Evolutionary conservation across 169 alveolate genomes (phyloP), one percentile per base, ranked within the genome.

Genomic region (Plasmodium ovale): DNA sequence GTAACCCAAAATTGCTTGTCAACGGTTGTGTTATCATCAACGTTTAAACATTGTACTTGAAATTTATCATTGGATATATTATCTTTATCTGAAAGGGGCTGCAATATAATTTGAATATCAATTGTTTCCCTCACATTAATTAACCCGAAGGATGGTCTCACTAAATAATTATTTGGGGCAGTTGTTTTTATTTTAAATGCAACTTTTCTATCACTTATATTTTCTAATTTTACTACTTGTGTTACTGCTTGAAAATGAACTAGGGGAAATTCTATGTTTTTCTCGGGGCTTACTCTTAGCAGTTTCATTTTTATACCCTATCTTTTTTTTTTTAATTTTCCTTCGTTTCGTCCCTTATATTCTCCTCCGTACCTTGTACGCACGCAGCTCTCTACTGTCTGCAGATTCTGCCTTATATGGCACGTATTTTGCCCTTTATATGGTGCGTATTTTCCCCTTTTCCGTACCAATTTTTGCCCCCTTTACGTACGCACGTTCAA

Each of bases 121-220:
- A 89, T 92, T 6, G 92, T 62, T 53, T 95, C 97, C 6, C 94
- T 94, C 19, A 97, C 94, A 72, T 88, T 93, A 65, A 95, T 93
- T 71, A 94, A 79, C 4, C 97, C 97, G 56, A 95, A 94, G 29
- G 95, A 91, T 25, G 97, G 97, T 37, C 97, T 84, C 2, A 95
- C 97, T 39, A 95, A 91, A 87, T 95, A 95, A 31, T 96, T 95
- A 69, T 95, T 95, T 23, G 97, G 97, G 9, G 97, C 96, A 1
- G 97, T 95, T 14, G 97, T 95, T 87, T 95, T 95, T 56, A 95
- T 95, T 84, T 95, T 95, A 65, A 94, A 95, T 23, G 97, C 97
- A 5, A 95, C 97, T 54, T 88, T 91, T 29, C 92, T 94, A 39
- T 92, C 93, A 35, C 95, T 88, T 62, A 94, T 72, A 92, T 95